These are phyloP conservation scores for Solanum pennellii DNA, from an alignment of 257 asterid species.

Conservation along the genomic window DNA sequence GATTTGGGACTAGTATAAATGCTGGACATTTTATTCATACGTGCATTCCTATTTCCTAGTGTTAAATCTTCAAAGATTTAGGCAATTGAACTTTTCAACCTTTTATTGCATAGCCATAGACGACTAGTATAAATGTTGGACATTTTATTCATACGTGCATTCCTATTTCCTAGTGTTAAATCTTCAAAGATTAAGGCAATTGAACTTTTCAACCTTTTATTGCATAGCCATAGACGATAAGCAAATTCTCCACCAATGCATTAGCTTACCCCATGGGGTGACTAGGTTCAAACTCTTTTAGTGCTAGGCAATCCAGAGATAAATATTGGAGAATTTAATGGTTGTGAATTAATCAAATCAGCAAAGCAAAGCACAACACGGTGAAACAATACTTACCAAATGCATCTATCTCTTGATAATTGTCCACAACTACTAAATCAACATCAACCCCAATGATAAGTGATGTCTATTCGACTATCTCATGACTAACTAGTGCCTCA, in stretches of 20 bases:
- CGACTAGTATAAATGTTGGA: neutral
- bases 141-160: neutral
- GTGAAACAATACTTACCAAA: neutral
- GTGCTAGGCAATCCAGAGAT: neutral
- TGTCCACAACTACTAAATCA: neutral
- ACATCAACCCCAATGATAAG: neutral
- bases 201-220: neutral
- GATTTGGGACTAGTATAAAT: neutral
- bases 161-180: neutral
- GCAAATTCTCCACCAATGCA: neutral
- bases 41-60: neutral
- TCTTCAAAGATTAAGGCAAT: neutral
- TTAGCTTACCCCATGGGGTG: neutral
- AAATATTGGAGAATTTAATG: neutral
- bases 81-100: neutral
- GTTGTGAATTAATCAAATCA: neutral
- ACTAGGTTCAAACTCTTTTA: neutral
- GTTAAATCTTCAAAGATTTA: neutral
- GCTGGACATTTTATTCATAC: neutral
- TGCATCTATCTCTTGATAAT: neutral
- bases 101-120: neutral
- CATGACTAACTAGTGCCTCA: neutral
- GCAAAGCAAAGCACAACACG: neutral
- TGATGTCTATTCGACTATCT: neutral
- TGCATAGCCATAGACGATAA: neutral